Percentiles rank a stretch among this genome's conserved stretches.
Evolutionary conservation across 805 yeast species (phyloP).

Genomic region (Nakazawaea ambrosiae): DNA sequence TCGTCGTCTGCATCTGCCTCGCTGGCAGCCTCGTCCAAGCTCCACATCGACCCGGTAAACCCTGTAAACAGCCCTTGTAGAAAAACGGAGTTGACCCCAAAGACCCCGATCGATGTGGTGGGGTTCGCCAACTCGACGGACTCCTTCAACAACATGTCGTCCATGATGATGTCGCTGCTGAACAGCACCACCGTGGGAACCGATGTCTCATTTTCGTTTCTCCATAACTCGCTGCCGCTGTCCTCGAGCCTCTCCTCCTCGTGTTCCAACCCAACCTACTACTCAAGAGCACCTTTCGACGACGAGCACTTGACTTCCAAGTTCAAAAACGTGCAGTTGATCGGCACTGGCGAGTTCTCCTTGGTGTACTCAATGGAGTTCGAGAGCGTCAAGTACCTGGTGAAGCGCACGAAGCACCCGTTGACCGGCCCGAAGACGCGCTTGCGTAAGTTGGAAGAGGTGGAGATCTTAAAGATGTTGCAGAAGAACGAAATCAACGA

Average conservation of each 20-base stretch:
- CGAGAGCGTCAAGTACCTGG: constrained; percentile 68
- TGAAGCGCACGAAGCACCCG: constrained; percentile 75
- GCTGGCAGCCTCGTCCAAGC: background rate
- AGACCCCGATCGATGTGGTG: constrained; percentile 21
- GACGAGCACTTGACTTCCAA: constrained; percentile 40
- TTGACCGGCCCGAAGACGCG: constrained; percentile 52
- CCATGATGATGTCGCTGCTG: constrained; percentile 13
- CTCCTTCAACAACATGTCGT: constrained; percentile 12
- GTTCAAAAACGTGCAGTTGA: constrained; percentile 58
- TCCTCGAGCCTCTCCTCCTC: constrained; percentile 7
- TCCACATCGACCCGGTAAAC: background rate
- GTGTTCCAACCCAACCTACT: too few species aligned
- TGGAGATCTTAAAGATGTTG: constrained; percentile 50
- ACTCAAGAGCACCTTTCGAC: constrained; percentile 11
- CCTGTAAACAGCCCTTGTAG: background rate
- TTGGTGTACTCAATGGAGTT: constrained; percentile 76
- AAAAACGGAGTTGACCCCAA: constrained; percentile 15
- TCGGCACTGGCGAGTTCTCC: constrained; percentile 89
- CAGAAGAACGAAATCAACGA: constrained; percentile 32
- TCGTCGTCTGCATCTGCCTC: background rate
- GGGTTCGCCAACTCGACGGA: constrained; percentile 13
- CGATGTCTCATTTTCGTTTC: constrained; percentile 11
- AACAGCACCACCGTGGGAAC: constrained; percentile 10
- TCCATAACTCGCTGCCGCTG: constrained; percentile 7
- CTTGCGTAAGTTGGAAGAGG: constrained; percentile 63